Base-by-base conservation (phyloP, 108 stramenopile species). In the Skeletonema tropicum region DNA sequence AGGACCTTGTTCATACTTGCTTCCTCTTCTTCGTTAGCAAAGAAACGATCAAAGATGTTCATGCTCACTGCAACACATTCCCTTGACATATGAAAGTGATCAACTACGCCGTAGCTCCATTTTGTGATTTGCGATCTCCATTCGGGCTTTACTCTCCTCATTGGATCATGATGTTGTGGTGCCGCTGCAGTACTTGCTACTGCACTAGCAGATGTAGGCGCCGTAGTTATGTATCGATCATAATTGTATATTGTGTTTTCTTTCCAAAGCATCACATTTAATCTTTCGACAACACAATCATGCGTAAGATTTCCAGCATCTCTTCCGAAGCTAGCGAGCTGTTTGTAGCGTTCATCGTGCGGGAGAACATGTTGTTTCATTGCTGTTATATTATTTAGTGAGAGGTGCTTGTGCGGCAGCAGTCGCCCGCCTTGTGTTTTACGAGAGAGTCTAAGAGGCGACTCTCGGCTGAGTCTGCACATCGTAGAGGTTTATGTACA, bases 91-190 rank as follows among this genome's bases (percentile, higher is more conserved):
- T 71, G 74, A 73, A 91, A 91, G 81, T 87, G 85, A 61, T 91
- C 90, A 32, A 91, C 72, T 8, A 91, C 86, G 29, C 83, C 71
- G 63, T 84, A 90, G 26, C 77, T 77, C 90, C 90, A 90, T 61
- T 87, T 86, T 48, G 82, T 84, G 11, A 90, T 90, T 60, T 79
- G 86, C 14, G 83, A 65, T 57, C 89, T 72, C 89, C 89, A 90
- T 55, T 85, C 82, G 33, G 77, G 81, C 32, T 83, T 69, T 35
- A 85, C 82, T 49, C 52, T 55, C 10, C 52, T 55, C 52, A 55
- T 55, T 21, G 52, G 52, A 10, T 55, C 52, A 55, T 25, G 52
- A 55, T 25, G 52, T 45, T 14, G 8, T 46, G 46, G 17, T 48
- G 48, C 38, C 38, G 38, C 2, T 17, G 48, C 17, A 49, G 4